Conservation (phyloP, 345 rosid genomes). For the Citrus hindsii region DNA sequence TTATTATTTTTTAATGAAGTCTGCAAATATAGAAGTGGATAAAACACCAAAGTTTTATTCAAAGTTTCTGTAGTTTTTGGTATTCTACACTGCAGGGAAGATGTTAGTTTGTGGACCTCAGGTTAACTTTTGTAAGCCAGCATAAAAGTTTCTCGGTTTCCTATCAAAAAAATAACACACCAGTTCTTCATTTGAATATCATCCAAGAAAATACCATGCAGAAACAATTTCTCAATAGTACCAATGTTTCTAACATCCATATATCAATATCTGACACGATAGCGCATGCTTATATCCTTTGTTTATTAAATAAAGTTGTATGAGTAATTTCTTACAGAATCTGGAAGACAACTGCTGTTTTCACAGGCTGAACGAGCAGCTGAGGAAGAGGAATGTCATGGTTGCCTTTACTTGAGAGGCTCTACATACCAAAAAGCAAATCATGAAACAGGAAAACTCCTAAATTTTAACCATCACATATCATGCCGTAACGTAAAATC, state of each 20-base stretch:
- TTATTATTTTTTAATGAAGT: not conserved
- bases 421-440: slow-evolving; percentile 43
- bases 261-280: not conserved
- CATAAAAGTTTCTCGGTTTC: no score
- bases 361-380: slow-evolving; percentile 60
- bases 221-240: not conserved
- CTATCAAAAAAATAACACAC: no score
- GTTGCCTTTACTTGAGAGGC: slow-evolving; percentile 28
- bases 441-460: slow-evolving; percentile 17
- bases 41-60: not conserved
- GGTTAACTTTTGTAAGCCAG: no score
- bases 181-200: not conserved
- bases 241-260: not conserved
- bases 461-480: not conserved
- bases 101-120: no score
- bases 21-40: not conserved
- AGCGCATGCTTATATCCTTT: not conserved
- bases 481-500: not conserved
- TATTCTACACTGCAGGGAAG: no score
- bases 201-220: not conserved
- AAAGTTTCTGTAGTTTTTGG: no score
- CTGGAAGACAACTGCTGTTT: slow-evolving; percentile 41
- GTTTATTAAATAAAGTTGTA: not conserved
- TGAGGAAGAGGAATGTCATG: slow-evolving; percentile 43
- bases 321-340: slow-evolving; percentile 52